phyloP scores from a whole-genome alignment of 2,329 filamentous ascomycete species.

The Colletotrichum sp. region DNA sequence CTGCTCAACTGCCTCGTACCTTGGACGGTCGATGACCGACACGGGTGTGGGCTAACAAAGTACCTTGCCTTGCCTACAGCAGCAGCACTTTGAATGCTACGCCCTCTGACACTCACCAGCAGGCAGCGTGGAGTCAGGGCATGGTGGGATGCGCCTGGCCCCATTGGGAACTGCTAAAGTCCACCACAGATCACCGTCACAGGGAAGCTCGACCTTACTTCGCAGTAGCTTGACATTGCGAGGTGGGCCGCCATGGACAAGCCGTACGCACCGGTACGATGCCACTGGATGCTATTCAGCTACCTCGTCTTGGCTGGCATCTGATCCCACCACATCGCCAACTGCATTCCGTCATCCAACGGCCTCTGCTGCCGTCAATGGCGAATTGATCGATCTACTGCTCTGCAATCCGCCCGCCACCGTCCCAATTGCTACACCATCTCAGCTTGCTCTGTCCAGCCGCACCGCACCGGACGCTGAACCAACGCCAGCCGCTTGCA shows the following conservation, averaged over 20 bases:
- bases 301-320: slow-evolving; percentile 13
- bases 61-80: slow-evolving; percentile 9
- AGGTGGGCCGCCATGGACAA: neutral
- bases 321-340: slow-evolving; percentile 6
- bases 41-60: slow-evolving; percentile 1
- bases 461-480: neutral
- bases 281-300: neutral
- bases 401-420: neutral
- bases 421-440: neutral
- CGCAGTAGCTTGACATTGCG: neutral
- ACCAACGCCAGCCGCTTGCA: neutral
- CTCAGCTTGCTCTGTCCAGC: neutral
- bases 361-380: neutral
- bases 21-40: neutral
- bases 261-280: slow-evolving; percentile 7
- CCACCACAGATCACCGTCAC: slow-evolving; percentile 13
- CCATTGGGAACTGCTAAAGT: slow-evolving; percentile 15
- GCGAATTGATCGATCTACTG: neutral
- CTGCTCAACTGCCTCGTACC: neutral
- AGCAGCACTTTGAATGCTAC: neutral
- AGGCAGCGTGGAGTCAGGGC: neutral
- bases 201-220: slow-evolving; percentile 9
- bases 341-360: slow-evolving; percentile 16
- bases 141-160: slow-evolving; percentile 13
- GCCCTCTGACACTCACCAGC: slow-evolving; percentile 3